These are phyloP conservation scores for Dioscorea alata DNA, from an alignment of 106 monocot species.

Conservation along the genomic window DNA sequence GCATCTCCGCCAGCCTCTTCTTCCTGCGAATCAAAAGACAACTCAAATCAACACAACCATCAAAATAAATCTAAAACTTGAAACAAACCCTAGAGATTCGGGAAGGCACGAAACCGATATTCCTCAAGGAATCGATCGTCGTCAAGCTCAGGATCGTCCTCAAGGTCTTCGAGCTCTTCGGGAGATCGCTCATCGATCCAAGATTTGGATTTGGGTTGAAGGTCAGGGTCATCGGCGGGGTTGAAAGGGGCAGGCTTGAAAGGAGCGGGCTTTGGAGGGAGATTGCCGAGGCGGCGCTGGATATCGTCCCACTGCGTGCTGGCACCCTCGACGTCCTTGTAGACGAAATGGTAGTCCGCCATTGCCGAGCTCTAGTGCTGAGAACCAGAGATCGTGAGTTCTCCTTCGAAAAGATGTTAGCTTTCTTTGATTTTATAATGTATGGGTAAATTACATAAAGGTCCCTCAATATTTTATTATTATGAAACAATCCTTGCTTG, in stretches of 20 bases:
- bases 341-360: slow-evolving; percentile 80
- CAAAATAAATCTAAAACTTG: too few species aligned
- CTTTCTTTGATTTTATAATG: not conserved
- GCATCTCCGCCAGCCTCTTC: slow-evolving; percentile 74
- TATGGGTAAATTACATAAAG: too few species aligned
- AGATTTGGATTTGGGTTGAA: slow-evolving; percentile 50
- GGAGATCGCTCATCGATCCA: slow-evolving; percentile 70
- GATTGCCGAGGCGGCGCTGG: slow-evolving; percentile 80
- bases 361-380: slow-evolving; percentile 7
- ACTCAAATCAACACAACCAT: not conserved
- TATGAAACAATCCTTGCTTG: too few species aligned
- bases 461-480: too few species aligned
- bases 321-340: slow-evolving; percentile 94
- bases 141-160: slow-evolving; percentile 73
- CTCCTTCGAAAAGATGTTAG: not conserved
- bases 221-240: slow-evolving; percentile 54
- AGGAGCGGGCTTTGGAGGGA: slow-evolving; percentile 75
- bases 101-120: slow-evolving; percentile 41
- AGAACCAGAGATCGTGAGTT: not conserved
- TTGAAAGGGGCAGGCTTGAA: slow-evolving; percentile 76
- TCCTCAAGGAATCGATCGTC: slow-evolving; percentile 93
- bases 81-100: not conserved
- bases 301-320: slow-evolving; percentile 97
- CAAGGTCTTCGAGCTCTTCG: slow-evolving; percentile 84
- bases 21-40: slow-evolving; percentile 46